Evolutionary conservation across 2,329 filamentous ascomycete genomes (phyloP).

Genomic region (Coniochaeta hoffmannii): DNA sequence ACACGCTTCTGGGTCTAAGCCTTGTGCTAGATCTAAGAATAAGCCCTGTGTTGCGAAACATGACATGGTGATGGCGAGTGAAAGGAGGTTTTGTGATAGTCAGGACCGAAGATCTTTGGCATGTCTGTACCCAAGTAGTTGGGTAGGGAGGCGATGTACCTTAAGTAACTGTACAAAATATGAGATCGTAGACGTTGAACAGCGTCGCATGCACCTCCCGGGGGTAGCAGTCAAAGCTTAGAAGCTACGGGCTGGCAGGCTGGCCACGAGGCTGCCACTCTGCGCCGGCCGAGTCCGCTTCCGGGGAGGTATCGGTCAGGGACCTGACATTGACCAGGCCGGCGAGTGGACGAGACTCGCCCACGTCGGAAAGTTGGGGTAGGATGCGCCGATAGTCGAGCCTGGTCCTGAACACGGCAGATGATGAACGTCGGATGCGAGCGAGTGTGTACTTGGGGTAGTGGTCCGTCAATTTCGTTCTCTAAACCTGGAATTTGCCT

Average conservation of each 20-base stretch:
- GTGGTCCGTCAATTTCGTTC: not conserved
- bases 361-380: not conserved
- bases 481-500: not conserved
- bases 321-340: not conserved
- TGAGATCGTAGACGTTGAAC: not conserved
- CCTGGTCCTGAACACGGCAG: not conserved
- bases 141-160: not conserved
- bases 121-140: not conserved
- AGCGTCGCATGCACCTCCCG: not conserved
- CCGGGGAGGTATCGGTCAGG: not conserved
- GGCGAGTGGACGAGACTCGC: constrained; percentile 1
- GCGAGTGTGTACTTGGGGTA: not conserved
- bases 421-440: not conserved
- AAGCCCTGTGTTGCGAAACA: not conserved
- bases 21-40: not conserved
- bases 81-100: not conserved
- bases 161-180: not conserved
- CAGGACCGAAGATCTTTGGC: not conserved
- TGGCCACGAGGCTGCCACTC: not conserved
- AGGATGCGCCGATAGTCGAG: not conserved
- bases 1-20: not conserved
- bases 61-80: not conserved
- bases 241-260: not conserved
- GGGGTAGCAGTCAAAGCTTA: not conserved
- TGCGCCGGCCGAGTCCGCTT: not conserved